Evolutionary conservation across 345 rosid species (phyloP).

Genomic region (Acer negundo): DNA sequence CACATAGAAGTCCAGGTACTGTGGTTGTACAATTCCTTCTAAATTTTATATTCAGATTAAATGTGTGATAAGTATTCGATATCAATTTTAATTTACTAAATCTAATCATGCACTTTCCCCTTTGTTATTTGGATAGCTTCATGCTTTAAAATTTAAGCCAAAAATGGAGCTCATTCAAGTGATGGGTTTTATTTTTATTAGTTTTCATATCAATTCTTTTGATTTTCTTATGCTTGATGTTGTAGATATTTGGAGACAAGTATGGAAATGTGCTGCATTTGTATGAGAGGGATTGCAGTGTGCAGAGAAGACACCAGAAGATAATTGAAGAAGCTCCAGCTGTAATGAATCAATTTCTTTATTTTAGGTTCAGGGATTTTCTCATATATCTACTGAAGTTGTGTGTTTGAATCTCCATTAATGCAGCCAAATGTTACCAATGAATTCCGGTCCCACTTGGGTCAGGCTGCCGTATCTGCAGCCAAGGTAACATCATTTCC

Average conservation of each 20-base stretch:
- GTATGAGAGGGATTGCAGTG: conserved; percentile 93
- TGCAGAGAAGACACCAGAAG: conserved; percentile 97
- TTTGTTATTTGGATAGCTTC: conserved; percentile 4
- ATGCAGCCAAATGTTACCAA: conserved; percentile 81
- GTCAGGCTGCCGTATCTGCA: conserved; percentile 90
- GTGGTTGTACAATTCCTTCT: not conserved
- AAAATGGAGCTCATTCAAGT: not conserved
- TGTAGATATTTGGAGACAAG: conserved; percentile 86
- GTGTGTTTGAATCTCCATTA: conserved; percentile 34
- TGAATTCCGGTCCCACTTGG: conserved; percentile 69
- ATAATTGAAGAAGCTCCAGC: conserved; percentile 99
- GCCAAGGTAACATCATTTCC: conserved; percentile 62
- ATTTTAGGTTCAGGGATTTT: conserved; percentile 30
- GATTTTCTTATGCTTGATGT: conserved; percentile 19
- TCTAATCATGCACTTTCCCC: not conserved
- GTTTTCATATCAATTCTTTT: conserved; percentile 15
- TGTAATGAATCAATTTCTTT: conserved; percentile 48
- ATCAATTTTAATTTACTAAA: not conserved
- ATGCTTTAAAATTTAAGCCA: conserved; percentile 5
- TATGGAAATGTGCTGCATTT: conserved; percentile 75
- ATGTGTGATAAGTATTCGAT: not conserved
- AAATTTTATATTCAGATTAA: not conserved
- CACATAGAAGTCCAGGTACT: conserved; percentile 95
- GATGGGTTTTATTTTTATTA: conserved; percentile 16
- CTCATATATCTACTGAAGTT: conserved; percentile 23